Conservation (phyloP, 2,329 filamentous ascomycete species). For the Sporothrix brunneoviolacea region DNA sequence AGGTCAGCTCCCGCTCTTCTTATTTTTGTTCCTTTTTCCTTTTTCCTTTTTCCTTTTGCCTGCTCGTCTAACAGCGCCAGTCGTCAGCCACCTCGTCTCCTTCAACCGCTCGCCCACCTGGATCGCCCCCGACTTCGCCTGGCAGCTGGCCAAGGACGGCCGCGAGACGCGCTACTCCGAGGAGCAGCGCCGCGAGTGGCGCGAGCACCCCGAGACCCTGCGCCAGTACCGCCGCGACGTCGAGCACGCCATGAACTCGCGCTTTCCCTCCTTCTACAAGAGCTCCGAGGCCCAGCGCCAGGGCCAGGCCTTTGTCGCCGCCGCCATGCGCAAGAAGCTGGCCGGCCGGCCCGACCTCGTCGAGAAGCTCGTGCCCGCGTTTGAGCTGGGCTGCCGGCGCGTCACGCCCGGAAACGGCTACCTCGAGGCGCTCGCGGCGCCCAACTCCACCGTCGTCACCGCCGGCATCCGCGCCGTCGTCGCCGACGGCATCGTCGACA, state of each 20-base stretch:
- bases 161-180: conserved; percentile 6
- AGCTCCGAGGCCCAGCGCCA: conserved; percentile 22
- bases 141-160: conserved; percentile 1
- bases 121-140: conserved; percentile 20
- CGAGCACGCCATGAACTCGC: conserved; percentile 12
- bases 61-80: too few relatives aligned
- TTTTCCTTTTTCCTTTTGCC: too few relatives aligned
- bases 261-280: conserved; percentile 9
- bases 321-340: conserved; percentile 25
- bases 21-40: too few relatives aligned
- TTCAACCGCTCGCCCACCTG: conserved; percentile 28
- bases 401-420: conserved; percentile 37
- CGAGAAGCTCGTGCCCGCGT: conserved; percentile 34
- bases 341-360: background rate
- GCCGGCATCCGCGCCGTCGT: conserved; percentile 33
- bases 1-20: background rate
- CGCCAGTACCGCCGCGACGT: conserved; percentile 6
- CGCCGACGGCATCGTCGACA: conserved; percentile 25
- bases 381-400: conserved; percentile 35
- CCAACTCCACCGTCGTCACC: conserved; percentile 37
- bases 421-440: conserved; percentile 33
- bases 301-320: conserved; percentile 32
- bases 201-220: conserved; percentile 8
- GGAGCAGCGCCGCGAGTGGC: conserved; percentile 8
- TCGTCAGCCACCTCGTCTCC: conserved; percentile 17